A percentile compares a stretch with the other conserved stretches of the same genome.
These are phyloP conservation scores for Pontederia crassipes DNA, from an alignment of 176 grass and related monocot species.

Conservation along the genomic window DNA sequence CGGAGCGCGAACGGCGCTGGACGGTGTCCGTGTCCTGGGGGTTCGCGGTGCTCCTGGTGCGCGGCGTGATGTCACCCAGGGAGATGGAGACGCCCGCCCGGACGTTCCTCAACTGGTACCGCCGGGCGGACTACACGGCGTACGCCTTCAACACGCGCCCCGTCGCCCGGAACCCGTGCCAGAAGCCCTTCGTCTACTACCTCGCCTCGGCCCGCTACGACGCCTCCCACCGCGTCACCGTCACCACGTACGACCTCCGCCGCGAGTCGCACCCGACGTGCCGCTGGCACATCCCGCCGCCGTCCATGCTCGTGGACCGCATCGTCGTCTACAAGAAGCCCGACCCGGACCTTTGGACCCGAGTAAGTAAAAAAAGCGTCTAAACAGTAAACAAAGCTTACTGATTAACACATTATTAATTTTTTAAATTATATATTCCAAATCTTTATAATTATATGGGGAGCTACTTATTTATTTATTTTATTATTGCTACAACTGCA, in stretches of 20 bases:
- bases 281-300: conserved; percentile 14
- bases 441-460: too few species aligned
- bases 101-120: conserved; percentile 35
- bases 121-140: conserved; percentile 10
- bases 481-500: too few species aligned
- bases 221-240: not conserved
- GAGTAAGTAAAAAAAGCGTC: not conserved
- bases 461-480: too few species aligned
- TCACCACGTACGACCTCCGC: conserved; percentile 19
- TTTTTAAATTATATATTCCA: too few species aligned
- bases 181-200: conserved; percentile 21
- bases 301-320: conserved; percentile 6
- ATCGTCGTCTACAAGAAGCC: conserved; percentile 15
- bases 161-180: conserved; percentile 2
- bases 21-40: conserved; percentile 33
- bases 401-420: too few species aligned
- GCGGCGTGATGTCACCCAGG: conserved; percentile 3
- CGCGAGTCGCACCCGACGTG: conserved; percentile 2
- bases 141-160: conserved; percentile 34
- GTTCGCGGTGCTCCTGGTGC: conserved; percentile 21
- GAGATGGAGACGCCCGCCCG: conserved; percentile 28
- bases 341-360: conserved; percentile 6
- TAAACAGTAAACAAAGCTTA: not conserved
- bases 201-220: conserved; percentile 13
- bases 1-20: not conserved